Percentiles rank a stretch among this genome's conserved stretches.
These are phyloP conservation scores for Suillus cothurnatus DNA, from an alignment of 768 basidiomycete genomes.

Conservation along the genomic window DNA sequence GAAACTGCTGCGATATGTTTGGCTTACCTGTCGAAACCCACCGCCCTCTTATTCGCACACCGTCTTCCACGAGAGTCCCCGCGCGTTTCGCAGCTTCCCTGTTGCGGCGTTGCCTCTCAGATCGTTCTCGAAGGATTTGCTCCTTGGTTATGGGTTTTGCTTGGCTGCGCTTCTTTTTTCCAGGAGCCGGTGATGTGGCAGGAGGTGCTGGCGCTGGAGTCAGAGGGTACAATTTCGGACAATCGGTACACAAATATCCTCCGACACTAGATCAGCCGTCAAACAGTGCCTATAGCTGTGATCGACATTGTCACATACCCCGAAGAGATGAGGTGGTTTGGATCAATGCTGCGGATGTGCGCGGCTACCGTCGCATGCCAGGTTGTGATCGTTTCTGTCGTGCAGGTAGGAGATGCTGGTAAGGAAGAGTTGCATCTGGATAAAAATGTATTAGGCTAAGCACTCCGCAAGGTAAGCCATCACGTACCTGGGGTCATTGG, in stretches of 20 bases:
- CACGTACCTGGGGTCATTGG: slow-evolving; percentile 62
- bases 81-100: slow-evolving; percentile 38
- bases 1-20: slow-evolving; percentile 1
- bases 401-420: slow-evolving; percentile 43
- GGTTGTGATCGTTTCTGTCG: slow-evolving; percentile 51
- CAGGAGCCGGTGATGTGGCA: slow-evolving; percentile 42
- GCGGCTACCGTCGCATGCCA: slow-evolving; percentile 55
- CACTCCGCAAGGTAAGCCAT: neutral
- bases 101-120: slow-evolving; percentile 48
- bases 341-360: slow-evolving; percentile 50
- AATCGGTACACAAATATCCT: slow-evolving; percentile 61
- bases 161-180: slow-evolving; percentile 36
- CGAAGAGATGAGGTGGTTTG: slow-evolving; percentile 64
- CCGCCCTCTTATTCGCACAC: slow-evolving; percentile 56
- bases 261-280: slow-evolving; percentile 37
- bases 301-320: slow-evolving; percentile 45
- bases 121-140: slow-evolving; percentile 50
- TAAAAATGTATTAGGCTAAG: slow-evolving; percentile 6
- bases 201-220: slow-evolving; percentile 37
- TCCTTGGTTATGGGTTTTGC: slow-evolving; percentile 47
- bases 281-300: slow-evolving; percentile 8
- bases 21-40: slow-evolving; percentile 57
- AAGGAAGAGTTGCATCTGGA: slow-evolving; percentile 61
- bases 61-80: slow-evolving; percentile 36
- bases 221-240: slow-evolving; percentile 55